Percentiles rank a stretch among this genome's conserved stretches.
Conservation (phyloP, 768 basidiomycete species). For the Pisolithus orientalis region DNA sequence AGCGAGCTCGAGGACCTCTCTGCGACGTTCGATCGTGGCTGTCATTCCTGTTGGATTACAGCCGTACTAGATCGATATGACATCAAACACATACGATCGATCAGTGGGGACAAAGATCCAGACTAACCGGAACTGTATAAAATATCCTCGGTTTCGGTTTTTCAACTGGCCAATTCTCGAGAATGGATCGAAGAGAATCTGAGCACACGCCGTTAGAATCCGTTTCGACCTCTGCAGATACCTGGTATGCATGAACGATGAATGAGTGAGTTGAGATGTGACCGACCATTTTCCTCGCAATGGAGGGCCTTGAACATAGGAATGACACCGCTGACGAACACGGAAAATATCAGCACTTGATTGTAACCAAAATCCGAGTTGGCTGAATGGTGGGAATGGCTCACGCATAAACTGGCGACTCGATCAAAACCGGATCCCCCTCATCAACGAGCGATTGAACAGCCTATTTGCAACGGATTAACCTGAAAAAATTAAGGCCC, state of each 20-base stretch:
- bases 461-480: conserved; percentile 39
- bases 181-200: conserved; percentile 48
- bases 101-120: background rate
- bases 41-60: conserved; percentile 86
- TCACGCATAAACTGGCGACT: conserved; percentile 75
- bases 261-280: background rate
- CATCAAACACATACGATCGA: conserved; percentile 1
- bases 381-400: conserved; percentile 14
- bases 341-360: background rate
- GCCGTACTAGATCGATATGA: conserved; percentile 50
- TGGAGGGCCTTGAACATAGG: conserved; percentile 53
- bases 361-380: too few relatives aligned
- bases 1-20: conserved; percentile 66
- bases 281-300: conserved; percentile 54
- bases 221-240: conserved; percentile 62
- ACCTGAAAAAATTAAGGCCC: conserved; percentile 1
- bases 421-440: conserved; percentile 77
- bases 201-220: conserved; percentile 69
- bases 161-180: conserved; percentile 68
- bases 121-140: conserved; percentile 71
- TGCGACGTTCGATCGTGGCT: conserved; percentile 58
- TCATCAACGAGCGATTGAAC: conserved; percentile 65
- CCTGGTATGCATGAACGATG: conserved; percentile 1
- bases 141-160: conserved; percentile 72
- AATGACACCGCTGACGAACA: conserved; percentile 48